Evolutionary conservation across 2,329 filamentous ascomycete genomes (phyloP).

Genomic region (Trichophyton verrucosum): DNA sequence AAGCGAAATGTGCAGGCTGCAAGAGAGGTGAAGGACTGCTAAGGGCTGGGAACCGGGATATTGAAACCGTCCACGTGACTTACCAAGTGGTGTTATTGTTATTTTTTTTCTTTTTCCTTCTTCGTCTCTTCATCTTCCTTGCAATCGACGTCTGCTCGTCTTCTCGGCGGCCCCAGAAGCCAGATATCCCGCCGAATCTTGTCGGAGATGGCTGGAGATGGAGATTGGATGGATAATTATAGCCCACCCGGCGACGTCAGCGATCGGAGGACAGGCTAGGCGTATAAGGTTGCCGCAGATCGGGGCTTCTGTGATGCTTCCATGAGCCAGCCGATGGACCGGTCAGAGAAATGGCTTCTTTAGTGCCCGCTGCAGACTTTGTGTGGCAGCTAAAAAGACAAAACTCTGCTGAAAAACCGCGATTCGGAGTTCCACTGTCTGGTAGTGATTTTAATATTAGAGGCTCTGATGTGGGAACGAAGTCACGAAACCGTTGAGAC

Average conservation of each 20-base stretch:
- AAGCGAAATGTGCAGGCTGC: background rate
- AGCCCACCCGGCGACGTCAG: background rate
- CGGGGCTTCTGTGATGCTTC: background rate
- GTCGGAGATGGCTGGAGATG: background rate
- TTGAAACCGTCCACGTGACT: background rate
- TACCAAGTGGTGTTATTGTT: background rate
- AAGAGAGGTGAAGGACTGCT: background rate
- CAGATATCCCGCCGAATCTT: slow-evolving; percentile 1
- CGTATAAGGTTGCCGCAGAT: slow-evolving; percentile 1
- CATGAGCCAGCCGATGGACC: background rate
- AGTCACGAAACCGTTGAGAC: slow-evolving; percentile 1
- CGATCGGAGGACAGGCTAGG: background rate
- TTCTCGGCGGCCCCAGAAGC: background rate
- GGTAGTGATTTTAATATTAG: background rate
- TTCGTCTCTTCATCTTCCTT: background rate
- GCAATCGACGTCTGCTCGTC: background rate
- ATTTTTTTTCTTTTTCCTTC: background rate
- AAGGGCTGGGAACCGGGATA: background rate
- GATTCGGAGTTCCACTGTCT: background rate
- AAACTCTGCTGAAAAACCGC: background rate
- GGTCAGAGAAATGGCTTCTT: background rate
- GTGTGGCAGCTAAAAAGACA: background rate
- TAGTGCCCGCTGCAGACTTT: background rate
- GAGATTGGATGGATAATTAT: background rate
- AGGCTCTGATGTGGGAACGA: background rate